Evolutionary conservation across 2,329 filamentous ascomycete genomes (phyloP).

Genomic region (Hansfordia pulvinata): DNA sequence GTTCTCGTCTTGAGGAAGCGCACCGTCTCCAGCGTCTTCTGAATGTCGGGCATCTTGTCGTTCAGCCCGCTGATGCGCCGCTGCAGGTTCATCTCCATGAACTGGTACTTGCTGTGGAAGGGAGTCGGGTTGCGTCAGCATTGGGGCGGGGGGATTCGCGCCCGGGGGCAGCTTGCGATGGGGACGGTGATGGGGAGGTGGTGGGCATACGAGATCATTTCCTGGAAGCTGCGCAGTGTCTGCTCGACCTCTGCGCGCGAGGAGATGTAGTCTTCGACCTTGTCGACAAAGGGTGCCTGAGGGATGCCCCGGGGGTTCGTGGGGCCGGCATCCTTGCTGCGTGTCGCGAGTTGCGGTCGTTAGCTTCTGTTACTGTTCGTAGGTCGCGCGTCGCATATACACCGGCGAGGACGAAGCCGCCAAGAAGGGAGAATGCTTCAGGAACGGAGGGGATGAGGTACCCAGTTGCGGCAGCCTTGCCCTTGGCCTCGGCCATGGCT

Average conservation of each 20-base stretch:
- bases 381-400: too few relatives aligned
- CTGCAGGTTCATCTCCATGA: conserved; percentile 94
- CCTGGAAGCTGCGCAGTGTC: conserved; percentile 73
- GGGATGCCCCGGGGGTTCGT: conserved; percentile 78
- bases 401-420: too few relatives aligned
- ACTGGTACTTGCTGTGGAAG: conserved; percentile 79
- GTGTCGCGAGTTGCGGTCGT: too few relatives aligned
- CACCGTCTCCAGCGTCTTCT: conserved; percentile 89
- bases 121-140: conserved; percentile 2
- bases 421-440: too few relatives aligned
- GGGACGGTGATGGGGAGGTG: conserved; percentile 4
- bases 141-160: too few relatives aligned
- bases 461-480: too few relatives aligned
- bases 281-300: conserved; percentile 73
- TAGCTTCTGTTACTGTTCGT: too few relatives aligned
- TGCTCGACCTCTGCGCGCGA: conserved; percentile 67
- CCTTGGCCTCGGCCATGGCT: too few relatives aligned
- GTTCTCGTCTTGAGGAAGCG: conserved; percentile 68
- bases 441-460: too few relatives aligned
- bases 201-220: conserved; percentile 73
- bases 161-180: too few relatives aligned
- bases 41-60: conserved; percentile 95
- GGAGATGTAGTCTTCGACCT: conserved; percentile 76
- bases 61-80: conserved; percentile 67
- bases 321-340: conserved; percentile 34